These are phyloP conservation scores for Suillus bovinus DNA, from an alignment of 768 basidiomycete species.

Conservation along the genomic window DNA sequence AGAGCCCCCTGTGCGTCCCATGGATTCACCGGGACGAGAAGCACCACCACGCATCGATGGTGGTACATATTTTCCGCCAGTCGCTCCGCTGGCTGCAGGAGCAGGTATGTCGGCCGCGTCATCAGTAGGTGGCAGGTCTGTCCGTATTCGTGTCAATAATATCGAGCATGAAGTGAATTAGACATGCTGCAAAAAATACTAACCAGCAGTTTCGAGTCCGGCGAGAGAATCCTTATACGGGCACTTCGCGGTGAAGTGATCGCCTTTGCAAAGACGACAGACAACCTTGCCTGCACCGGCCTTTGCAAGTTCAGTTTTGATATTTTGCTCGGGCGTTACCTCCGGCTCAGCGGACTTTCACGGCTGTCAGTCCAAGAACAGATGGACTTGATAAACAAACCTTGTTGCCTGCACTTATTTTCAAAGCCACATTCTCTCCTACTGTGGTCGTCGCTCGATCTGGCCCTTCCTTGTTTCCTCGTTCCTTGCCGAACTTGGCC, in stretches of 20 bases:
- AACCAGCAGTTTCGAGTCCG: constrained; percentile 65
- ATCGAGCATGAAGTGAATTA: constrained; percentile 2
- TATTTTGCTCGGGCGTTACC: constrained; percentile 58
- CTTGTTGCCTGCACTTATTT: constrained; percentile 64
- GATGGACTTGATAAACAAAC: constrained; percentile 31
- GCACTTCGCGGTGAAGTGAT: constrained; percentile 98
- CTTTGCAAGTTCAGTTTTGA: constrained; percentile 67
- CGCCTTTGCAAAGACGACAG: constrained; percentile 94
- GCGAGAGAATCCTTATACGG: constrained; percentile 95
- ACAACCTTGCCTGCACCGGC: constrained; percentile 85
- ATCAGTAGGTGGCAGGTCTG: constrained; percentile 40
- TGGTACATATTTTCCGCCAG: constrained; percentile 87
- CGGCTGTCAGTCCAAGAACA: background rate
- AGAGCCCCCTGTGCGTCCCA: constrained; percentile 50
- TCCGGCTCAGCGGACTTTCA: constrained; percentile 65
- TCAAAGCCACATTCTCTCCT: constrained; percentile 68
- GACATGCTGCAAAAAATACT: constrained; percentile 16
- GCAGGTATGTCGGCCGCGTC: constrained; percentile 35
- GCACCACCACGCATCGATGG: constrained; percentile 84
- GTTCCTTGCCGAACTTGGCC: constrained; percentile 92
- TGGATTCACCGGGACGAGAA: constrained; percentile 73
- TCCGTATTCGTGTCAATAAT: background rate
- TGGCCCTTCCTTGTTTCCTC: constrained; percentile 83
- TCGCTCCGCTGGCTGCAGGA: constrained; percentile 30
- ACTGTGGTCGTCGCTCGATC: constrained; percentile 94